These are phyloP conservation scores for Lepraria neglecta DNA, from an alignment of 495 filamentous ascomycete genomes.

Conservation along the genomic window DNA sequence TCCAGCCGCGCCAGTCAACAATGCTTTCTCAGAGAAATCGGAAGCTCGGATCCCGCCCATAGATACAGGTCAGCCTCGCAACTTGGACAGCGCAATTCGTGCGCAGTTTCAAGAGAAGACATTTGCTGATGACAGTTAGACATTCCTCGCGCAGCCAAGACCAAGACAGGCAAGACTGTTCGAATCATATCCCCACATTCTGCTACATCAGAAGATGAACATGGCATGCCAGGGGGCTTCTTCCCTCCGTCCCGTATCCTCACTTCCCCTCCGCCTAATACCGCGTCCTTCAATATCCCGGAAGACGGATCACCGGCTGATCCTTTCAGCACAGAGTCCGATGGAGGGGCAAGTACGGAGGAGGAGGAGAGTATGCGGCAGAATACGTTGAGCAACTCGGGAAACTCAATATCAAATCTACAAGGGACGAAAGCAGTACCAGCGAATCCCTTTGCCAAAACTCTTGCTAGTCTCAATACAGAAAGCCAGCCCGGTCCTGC, in stretches of 20 bases:
- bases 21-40: constrained; percentile 13
- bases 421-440: not conserved
- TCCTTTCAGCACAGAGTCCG: constrained; percentile 24
- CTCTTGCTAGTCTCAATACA: constrained; percentile 13
- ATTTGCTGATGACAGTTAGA: constrained; percentile 14
- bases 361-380: constrained; percentile 19
- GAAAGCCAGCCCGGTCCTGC: constrained; percentile 2
- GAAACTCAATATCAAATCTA: not conserved
- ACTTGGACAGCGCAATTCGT: not conserved
- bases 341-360: constrained; percentile 10
- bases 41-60: constrained; percentile 23
- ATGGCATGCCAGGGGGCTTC: constrained; percentile 12
- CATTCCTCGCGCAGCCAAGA: constrained; percentile 69
- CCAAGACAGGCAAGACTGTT: constrained; percentile 75
- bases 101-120: not conserved
- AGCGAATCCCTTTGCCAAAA: constrained; percentile 24
- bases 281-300: constrained; percentile 8
- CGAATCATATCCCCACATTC: constrained; percentile 59
- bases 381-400: constrained; percentile 20
- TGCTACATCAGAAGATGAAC: constrained; percentile 20
- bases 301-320: constrained; percentile 20
- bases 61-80: constrained; percentile 24
- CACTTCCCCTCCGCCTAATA: constrained; percentile 7
- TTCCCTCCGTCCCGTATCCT: constrained; percentile 13
- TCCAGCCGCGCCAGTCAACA: constrained; percentile 12